A percentile compares a stretch with the other conserved stretches of the same genome.
Conservation (phyloP, 345 rosid genomes). For the Boechera stricta region DNA sequence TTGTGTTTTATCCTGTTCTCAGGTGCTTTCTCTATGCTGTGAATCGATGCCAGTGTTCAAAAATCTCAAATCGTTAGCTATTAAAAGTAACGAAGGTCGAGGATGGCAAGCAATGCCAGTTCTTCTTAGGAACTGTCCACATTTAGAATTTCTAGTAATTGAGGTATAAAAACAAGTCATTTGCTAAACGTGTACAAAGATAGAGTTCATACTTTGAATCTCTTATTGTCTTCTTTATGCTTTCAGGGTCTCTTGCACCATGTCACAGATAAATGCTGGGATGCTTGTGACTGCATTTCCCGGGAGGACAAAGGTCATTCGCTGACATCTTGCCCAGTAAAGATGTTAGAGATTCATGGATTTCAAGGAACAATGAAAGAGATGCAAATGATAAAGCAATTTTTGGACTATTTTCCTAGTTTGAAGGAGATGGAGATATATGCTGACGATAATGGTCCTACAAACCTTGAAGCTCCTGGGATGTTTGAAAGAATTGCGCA, state of each 20-base stretch:
- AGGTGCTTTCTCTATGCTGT: not conserved
- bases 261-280: conserved; percentile 11
- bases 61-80: conserved; percentile 2
- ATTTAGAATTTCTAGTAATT: not conserved
- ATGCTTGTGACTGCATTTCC: conserved; percentile 2
- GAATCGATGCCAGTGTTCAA: conserved; percentile 14
- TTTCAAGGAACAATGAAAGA: not conserved
- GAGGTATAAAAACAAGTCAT: conserved; percentile 1
- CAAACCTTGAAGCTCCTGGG: not conserved
- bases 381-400: conserved; percentile 7
- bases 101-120: conserved; percentile 25
- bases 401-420: not conserved
- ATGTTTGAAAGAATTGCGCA: not conserved
- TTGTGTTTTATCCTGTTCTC: not conserved
- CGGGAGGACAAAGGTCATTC: conserved; percentile 15
- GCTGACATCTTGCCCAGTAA: conserved; percentile 21
- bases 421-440: conserved; percentile 8
- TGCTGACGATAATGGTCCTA: not conserved
- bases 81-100: not conserved
- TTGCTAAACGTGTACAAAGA: not conserved
- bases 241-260: conserved; percentile 23
- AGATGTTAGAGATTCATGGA: conserved; percentile 10
- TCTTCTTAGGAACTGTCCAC: conserved; percentile 21
- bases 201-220: not conserved
- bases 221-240: not conserved